A percentile compares a stretch with the other conserved stretches of the same genome.
phyloP scores from a whole-genome alignment of 169 alveolate species.

The Eimeria sp. region DNA sequence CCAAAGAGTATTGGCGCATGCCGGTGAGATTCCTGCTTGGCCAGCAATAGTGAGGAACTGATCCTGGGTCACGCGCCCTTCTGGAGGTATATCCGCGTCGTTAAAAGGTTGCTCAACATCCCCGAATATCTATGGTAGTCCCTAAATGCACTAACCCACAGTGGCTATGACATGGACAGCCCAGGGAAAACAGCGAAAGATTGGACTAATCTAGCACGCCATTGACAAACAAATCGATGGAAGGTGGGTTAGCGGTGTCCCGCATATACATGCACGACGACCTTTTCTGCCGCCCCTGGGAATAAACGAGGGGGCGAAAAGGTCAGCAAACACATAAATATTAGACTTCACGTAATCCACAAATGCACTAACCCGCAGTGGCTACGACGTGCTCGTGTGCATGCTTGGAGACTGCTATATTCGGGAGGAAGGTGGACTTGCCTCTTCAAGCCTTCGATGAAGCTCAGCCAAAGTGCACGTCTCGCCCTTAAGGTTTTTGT shows the following conservation, averaged over 20 bases:
- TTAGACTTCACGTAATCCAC: no score
- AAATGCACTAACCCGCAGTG: background rate
- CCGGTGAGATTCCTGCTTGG: constrained; percentile 75
- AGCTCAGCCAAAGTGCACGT: constrained; percentile 77
- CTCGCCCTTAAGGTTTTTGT: constrained; percentile 80
- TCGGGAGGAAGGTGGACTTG: background rate
- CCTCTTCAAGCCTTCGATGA: constrained; percentile 84
- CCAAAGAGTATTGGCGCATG: constrained; percentile 83
- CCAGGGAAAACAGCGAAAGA: background rate
- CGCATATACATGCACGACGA: no score
- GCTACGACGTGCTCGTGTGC: background rate
- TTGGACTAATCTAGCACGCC: background rate
- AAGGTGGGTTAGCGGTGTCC: background rate
- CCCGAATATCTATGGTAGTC: constrained; percentile 77
- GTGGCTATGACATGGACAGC: background rate
- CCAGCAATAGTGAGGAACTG: constrained; percentile 67
- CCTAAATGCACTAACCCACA: constrained; percentile 1
- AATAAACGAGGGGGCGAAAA: no score
- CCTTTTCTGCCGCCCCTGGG: no score
- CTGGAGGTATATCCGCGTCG: constrained; percentile 36
- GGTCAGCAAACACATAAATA: no score
- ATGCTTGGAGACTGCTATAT: background rate
- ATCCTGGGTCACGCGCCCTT: constrained; percentile 81
- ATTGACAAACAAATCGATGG: background rate
- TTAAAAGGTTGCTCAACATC: constrained; percentile 79